Base-by-base conservation (phyloP, 2,329 filamentous ascomycete genomes). In the Exophiala mesophila region DNA sequence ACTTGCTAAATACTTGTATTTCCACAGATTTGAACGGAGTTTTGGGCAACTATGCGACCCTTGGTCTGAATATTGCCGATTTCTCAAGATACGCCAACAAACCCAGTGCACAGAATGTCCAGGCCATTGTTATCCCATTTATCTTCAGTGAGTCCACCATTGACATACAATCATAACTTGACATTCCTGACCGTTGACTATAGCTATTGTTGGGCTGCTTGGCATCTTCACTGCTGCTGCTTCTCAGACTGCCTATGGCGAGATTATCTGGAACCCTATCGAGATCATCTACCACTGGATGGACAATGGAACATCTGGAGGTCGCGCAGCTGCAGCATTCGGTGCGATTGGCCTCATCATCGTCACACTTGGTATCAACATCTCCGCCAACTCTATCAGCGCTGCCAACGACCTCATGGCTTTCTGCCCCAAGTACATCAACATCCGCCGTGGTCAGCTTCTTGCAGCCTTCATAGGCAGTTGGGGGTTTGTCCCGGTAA, bases 371-470 rank as follows among this genome's bases (percentile, higher is more conserved):
- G 72, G 76, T 30, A 71, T 70, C n/a, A 78, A 77, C 50, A 68
- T 77, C 40, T 66, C 66, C 1, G 71, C 72, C 12, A 77, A 77
- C 55, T 68, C 65, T 0, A 67, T 78, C 45, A 70, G 68, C 1
- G 72, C 70, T 10, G 74, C 72, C n/a, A 77, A 76, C 47, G 74
- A 77, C 54, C 70, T 72, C 1, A 58, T 77, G n/a, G 70, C 73
- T 2, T 66, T 79, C 3, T 68, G 74, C 67, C 71, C 76, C 0
- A 61, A 62, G 18, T 77, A 69, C 54, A 58, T 80, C 47, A 77
- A 79, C 50, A 77, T 81, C 53, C 63, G 64, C 5, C 71, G 77
- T 13, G 77, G 77, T 5, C 73, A 73, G 43, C 59, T 80, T 21
- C 62, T 80, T 31, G 71, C 73, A 4, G 73, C 74, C 1, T 37